These are phyloP conservation scores for Rhodotorula toruloides DNA, from an alignment of 768 basidiomycete species.

Conservation along the genomic window DNA sequence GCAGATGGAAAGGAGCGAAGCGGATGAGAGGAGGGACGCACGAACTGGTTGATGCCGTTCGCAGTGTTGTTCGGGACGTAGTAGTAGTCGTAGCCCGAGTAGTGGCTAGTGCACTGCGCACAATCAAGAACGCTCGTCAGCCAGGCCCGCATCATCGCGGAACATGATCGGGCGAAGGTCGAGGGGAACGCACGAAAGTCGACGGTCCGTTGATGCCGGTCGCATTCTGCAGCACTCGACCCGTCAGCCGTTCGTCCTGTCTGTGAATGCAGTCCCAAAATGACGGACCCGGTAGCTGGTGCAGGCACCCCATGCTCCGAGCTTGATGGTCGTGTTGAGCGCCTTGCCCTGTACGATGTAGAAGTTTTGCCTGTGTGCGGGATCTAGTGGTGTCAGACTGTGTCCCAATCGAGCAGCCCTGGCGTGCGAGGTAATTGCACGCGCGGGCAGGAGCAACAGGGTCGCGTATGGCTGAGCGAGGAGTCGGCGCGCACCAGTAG, in stretches of 20 bases:
- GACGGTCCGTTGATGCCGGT: slow-evolving; percentile 19
- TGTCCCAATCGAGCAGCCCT: neutral
- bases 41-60: slow-evolving; percentile 33
- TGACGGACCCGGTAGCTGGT: slow-evolving; percentile 8
- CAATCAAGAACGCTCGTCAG: neutral
- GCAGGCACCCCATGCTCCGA: slow-evolving; percentile 38
- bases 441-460: neutral
- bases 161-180: neutral
- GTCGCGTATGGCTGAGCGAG: neutral
- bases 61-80: slow-evolving; percentile 22
- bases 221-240: slow-evolving; percentile 10
- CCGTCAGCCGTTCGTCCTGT: neutral
- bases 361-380: slow-evolving; percentile 37
- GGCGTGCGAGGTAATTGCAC: neutral
- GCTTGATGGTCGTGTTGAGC: slow-evolving; percentile 32
- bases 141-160: neutral
- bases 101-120: slow-evolving; percentile 21
- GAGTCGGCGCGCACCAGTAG: slow-evolving; percentile 20
- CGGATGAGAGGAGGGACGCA: neutral
- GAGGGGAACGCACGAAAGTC: slow-evolving; percentile 15
- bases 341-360: slow-evolving; percentile 31
- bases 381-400: neutral
- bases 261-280: neutral
- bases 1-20: neutral
- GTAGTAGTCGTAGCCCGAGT: slow-evolving; percentile 18